Percentiles rank a stretch among this genome's conserved stretches.
phyloP scores from a whole-genome alignment of 805 yeast species.

The Clavispora fructus region DNA sequence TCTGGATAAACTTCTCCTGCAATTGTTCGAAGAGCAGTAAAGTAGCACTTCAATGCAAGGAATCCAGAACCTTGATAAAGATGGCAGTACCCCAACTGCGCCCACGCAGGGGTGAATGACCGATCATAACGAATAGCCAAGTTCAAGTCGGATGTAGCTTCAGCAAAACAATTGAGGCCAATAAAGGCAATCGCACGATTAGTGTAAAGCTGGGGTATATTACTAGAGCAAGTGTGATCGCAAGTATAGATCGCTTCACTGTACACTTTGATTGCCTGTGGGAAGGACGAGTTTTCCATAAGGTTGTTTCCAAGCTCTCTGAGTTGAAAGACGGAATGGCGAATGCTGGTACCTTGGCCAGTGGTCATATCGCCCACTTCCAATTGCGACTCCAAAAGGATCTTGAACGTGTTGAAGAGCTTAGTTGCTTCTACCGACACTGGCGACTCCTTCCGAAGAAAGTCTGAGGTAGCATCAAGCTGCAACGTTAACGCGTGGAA shows the following conservation, averaged over 20 bases:
- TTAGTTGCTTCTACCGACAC: not conserved
- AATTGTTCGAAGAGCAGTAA: constrained; percentile 23
- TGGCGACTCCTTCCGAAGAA: not conserved
- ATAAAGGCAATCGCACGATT: constrained; percentile 39
- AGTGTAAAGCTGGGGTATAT: constrained; percentile 28
- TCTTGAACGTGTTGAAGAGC: constrained; percentile 4
- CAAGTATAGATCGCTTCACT: constrained; percentile 30
- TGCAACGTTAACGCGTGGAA: not conserved
- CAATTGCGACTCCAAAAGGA: constrained; percentile 4
- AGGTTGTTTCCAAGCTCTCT: constrained; percentile 39
- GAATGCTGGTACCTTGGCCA: not conserved
- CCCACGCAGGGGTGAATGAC: constrained; percentile 38
- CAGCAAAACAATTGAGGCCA: constrained; percentile 36
- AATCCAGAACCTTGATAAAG: constrained; percentile 35
- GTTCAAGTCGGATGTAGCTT: constrained; percentile 34
- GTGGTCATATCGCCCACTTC: not conserved
- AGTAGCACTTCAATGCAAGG: constrained; percentile 29
- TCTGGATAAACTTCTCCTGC: constrained; percentile 30
- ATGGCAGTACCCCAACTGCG: constrained; percentile 40
- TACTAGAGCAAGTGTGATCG: constrained; percentile 7
- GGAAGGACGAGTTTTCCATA: constrained; percentile 30
- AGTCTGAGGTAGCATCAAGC: not conserved
- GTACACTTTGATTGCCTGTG: constrained; percentile 35
- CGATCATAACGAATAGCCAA: constrained; percentile 26
- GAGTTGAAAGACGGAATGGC: constrained; percentile 11